Evolutionary conservation across 2,329 filamentous ascomycete genomes (phyloP).

Genomic region (Paracorniculantispora psalliotae): DNA sequence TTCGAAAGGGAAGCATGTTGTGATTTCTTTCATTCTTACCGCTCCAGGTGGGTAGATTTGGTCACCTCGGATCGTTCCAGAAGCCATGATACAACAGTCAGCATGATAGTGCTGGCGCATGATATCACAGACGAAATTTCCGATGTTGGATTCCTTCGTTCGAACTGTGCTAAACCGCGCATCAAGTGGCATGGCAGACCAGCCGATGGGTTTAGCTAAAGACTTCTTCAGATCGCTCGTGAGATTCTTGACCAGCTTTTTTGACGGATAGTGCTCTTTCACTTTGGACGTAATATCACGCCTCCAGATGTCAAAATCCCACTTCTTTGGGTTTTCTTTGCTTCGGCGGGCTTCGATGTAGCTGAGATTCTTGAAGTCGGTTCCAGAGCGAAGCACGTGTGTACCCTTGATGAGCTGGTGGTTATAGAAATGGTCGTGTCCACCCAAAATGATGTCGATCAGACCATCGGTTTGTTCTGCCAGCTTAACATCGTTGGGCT

Average conservation of each 20-base stretch:
- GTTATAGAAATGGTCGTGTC: constrained; percentile 85
- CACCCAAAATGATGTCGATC: constrained; percentile 81
- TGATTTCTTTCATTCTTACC: constrained; percentile 72
- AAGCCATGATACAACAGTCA: constrained; percentile 79
- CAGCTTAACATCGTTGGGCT: constrained; percentile 85
- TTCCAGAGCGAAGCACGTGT: constrained; percentile 81
- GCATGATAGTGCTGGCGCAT: constrained; percentile 79
- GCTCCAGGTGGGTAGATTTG: constrained; percentile 82
- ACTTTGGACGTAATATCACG: constrained; percentile 69
- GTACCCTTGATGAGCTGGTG: constrained; percentile 73
- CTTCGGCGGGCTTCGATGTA: constrained; percentile 74
- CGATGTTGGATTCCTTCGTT: constrained; percentile 72
- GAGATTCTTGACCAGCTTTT: constrained; percentile 60
- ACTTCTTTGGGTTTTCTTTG: constrained; percentile 41
- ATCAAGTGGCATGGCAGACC: constrained; percentile 74
- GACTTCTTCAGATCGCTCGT: constrained; percentile 71
- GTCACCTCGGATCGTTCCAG: constrained; percentile 81
- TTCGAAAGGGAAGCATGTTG: constrained; percentile 88
- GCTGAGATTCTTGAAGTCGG: constrained; percentile 87
- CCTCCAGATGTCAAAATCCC: constrained; percentile 74
- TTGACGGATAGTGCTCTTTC: constrained; percentile 55
- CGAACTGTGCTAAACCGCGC: constrained; percentile 81
- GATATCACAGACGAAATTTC: constrained; percentile 87
- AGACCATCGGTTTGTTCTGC: constrained; percentile 67
- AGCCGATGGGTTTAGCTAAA: constrained; percentile 77